These are phyloP conservation scores for Thelonectria rubi DNA, from an alignment of 2,329 filamentous ascomycete species.

Conservation along the genomic window DNA sequence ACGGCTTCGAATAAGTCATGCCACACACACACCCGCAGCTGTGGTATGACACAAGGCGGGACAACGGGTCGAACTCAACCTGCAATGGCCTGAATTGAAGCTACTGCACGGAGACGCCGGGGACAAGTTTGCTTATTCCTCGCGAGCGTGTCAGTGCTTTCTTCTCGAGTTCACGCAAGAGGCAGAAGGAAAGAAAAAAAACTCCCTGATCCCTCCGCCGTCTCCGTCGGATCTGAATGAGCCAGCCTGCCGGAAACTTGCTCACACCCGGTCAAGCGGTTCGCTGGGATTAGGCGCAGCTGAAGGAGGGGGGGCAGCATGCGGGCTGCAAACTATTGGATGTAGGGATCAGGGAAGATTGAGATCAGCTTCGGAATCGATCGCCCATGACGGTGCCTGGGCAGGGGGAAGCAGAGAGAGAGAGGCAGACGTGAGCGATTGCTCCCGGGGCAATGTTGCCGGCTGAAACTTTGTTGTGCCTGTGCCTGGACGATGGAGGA, in stretches of 20 bases:
- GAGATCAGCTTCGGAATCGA: conserved; percentile 14
- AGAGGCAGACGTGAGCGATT: neutral
- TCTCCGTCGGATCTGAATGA: neutral
- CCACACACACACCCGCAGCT: too few species aligned
- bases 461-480: neutral
- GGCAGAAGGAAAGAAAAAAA: neutral
- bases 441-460: neutral
- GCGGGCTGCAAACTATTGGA: conserved; percentile 5
- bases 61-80: too few species aligned
- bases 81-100: too few species aligned
- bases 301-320: neutral
- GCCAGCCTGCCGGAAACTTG: conserved; percentile 12
- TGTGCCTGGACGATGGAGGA: neutral
- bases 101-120: too few species aligned
- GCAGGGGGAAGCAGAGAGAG: neutral
- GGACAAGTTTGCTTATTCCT: too few species aligned
- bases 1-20: too few species aligned
- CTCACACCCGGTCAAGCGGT: neutral
- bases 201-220: neutral
- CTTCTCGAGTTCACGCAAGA: too few species aligned
- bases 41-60: too few species aligned
- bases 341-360: conserved; percentile 11
- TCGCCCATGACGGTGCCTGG: neutral
- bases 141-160: too few species aligned
- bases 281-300: neutral